Evolutionary conservation across 768 basidiomycete species (phyloP).

Genomic region (Kwoniella sp.): DNA sequence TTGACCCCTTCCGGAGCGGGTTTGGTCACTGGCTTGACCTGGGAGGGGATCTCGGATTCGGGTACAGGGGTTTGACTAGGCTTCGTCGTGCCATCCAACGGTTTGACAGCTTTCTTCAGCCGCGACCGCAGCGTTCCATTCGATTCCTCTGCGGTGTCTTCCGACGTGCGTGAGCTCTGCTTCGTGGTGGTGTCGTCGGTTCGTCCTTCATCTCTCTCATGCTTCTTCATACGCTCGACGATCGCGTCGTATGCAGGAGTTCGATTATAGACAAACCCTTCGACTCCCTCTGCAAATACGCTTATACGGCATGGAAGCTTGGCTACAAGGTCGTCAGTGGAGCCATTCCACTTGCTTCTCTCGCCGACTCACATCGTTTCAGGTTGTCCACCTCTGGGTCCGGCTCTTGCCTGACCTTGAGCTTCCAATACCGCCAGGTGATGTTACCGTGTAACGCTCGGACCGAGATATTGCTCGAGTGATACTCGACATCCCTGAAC

Average conservation of each 20-base stretch:
- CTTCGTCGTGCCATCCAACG: conserved; percentile 5
- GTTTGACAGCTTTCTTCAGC: conserved; percentile 10
- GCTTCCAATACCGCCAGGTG: conserved; percentile 92
- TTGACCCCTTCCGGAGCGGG: conserved; percentile 24
- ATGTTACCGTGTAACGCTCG: conserved; percentile 77
- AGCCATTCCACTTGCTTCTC: not conserved
- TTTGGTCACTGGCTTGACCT: conserved; percentile 13
- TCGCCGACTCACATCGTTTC: conserved; percentile 25
- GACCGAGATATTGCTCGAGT: conserved; percentile 87
- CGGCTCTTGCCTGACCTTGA: conserved; percentile 66
- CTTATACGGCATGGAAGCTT: conserved; percentile 70
- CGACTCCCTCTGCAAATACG: conserved; percentile 73
- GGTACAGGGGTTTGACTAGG: conserved; percentile 8
- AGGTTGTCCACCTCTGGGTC: conserved; percentile 23
- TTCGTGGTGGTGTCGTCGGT: not conserved
- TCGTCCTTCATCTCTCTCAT: conserved; percentile 39
- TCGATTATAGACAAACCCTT: conserved; percentile 89
- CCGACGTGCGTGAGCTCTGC: conserved; percentile 5
- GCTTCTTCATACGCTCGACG: conserved; percentile 64
- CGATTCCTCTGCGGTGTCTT: not conserved
- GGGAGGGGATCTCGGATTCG: conserved; percentile 5
- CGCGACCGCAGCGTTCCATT: conserved; percentile 7
- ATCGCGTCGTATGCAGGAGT: conserved; percentile 86
- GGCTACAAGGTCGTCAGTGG: conserved; percentile 13
- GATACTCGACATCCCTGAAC: conserved; percentile 79